Percentiles rank a stretch among this genome's conserved stretches.
Evolutionary conservation across 192 early-diverging fungal genomes (phyloP).

Genomic region (Entomortierella lignicola): DNA sequence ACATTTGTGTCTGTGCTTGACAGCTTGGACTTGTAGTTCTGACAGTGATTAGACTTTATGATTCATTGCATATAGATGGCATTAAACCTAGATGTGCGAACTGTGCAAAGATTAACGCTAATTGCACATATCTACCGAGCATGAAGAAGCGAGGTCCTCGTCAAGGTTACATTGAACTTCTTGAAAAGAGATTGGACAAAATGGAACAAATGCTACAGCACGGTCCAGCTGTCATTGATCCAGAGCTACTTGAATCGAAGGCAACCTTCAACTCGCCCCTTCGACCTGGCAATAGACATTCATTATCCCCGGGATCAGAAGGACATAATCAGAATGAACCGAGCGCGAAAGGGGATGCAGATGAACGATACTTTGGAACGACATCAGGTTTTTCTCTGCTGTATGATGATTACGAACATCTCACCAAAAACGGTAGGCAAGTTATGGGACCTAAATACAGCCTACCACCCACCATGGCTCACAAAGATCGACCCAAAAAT

Average conservation of each 20-base stretch:
- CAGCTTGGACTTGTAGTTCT: too few relatives aligned
- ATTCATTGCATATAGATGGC: constrained; percentile 65
- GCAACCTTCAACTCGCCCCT: constrained; percentile 22
- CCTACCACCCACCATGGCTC: constrained; percentile 15
- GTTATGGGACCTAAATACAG: constrained; percentile 24
- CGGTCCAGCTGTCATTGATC: constrained; percentile 33
- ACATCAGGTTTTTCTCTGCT: constrained; percentile 33
- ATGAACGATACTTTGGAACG: constrained; percentile 45
- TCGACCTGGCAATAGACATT: constrained; percentile 28
- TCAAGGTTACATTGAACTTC: constrained; percentile 79
- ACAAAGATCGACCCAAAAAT: constrained; percentile 26
- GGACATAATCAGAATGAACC: background rate
- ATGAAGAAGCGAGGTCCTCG: constrained; percentile 92
- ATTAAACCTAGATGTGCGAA: constrained; percentile 82
- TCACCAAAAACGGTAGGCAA: constrained; percentile 5
- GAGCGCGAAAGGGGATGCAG: constrained; percentile 16
- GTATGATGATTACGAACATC: constrained; percentile 35
- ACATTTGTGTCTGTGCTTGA: background rate
- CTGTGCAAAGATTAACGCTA: constrained; percentile 72
- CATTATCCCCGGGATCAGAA: constrained; percentile 1
- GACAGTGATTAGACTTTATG: background rate
- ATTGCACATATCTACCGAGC: constrained; percentile 85
- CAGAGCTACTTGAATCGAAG: constrained; percentile 41
- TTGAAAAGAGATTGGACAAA: constrained; percentile 80
- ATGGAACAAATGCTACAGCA: constrained; percentile 79